phyloP scores from a whole-genome alignment of 768 basidiomycete genomes.

The Lactarius tabidus region DNA sequence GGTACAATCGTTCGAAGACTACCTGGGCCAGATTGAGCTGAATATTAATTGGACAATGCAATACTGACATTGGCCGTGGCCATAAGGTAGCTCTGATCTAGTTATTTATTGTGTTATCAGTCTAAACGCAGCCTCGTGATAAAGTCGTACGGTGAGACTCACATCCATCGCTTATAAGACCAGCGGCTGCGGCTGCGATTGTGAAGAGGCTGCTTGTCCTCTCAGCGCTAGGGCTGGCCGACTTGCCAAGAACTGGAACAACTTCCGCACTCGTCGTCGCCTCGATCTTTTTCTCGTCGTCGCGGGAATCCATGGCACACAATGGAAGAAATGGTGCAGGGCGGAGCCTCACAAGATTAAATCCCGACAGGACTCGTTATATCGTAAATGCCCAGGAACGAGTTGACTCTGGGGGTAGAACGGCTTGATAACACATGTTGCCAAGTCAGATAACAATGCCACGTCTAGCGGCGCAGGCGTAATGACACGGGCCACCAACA shows the following conservation, averaged over 20 bases:
- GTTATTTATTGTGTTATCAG: conserved; percentile 2
- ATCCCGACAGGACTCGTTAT: conserved; percentile 1
- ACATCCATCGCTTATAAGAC: conserved; percentile 63
- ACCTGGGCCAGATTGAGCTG: conserved; percentile 39
- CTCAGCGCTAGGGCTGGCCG: conserved; percentile 30
- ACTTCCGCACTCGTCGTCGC: background rate
- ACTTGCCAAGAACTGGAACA: conserved; percentile 11
- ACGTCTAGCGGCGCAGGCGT: background rate
- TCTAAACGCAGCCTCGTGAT: conserved; percentile 9
- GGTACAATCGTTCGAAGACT: conserved; percentile 60
- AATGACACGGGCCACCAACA: background rate
- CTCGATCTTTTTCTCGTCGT: conserved; percentile 3
- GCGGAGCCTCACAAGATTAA: background rate
- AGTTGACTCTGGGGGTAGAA: background rate
- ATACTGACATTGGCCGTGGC: conserved; percentile 56
- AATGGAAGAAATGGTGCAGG: background rate
- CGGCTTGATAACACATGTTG: no score
- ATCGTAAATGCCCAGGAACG: background rate
- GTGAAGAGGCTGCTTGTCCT: conserved; percentile 56
- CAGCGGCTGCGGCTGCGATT: conserved; percentile 61
- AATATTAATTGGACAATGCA: conserved; percentile 6
- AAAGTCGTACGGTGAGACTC: conserved; percentile 21
- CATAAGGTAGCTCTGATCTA: conserved; percentile 66
- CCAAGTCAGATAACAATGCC: background rate
- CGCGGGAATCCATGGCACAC: background rate